These are phyloP conservation scores for Limnomonas spitsbergensis DNA, from an alignment of 139 green algal genomes.

Conservation along the genomic window DNA sequence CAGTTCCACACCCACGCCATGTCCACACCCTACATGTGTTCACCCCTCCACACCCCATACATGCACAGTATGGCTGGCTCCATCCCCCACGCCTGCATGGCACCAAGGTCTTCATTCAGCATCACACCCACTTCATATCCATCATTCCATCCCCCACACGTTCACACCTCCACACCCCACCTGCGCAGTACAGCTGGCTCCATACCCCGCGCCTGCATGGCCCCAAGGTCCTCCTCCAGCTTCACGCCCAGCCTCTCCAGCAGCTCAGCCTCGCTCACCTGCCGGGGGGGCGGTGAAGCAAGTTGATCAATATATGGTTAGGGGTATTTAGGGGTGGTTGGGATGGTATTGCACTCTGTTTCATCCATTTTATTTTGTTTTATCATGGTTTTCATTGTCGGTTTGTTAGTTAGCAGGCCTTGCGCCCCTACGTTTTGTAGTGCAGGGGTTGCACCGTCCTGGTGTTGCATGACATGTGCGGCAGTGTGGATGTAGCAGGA, in stretches of 20 bases:
- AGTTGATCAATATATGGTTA: neutral
- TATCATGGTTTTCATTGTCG: neutral
- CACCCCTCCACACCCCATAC: too few species aligned
- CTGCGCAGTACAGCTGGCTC: constrained; percentile 1
- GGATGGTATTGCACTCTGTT: neutral
- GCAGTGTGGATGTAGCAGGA: too few species aligned
- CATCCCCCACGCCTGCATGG: neutral
- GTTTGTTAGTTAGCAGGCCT: neutral
- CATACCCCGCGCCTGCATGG: neutral
- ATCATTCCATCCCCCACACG: too few species aligned
- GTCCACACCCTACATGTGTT: too few species aligned
- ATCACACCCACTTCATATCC: too few species aligned
- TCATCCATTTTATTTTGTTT: neutral
- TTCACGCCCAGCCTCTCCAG: constrained; percentile 52
- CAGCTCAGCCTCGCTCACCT: constrained; percentile 46
- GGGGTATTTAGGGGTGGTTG: neutral
- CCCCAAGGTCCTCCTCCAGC: constrained; percentile 46
- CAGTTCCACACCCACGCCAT: too few species aligned
- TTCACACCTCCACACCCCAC: too few species aligned
- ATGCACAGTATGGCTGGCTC: neutral
- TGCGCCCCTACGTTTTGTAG: too few species aligned
- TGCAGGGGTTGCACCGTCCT: too few species aligned
- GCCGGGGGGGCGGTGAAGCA: too few species aligned
- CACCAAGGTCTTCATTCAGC: constrained; percentile 43
- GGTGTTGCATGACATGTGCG: too few species aligned